Evolutionary conservation across 1,284 basidiomycete species (phyloP), one percentile per base, ranked within the genome.

Genomic region (Tylopilus sp.): DNA sequence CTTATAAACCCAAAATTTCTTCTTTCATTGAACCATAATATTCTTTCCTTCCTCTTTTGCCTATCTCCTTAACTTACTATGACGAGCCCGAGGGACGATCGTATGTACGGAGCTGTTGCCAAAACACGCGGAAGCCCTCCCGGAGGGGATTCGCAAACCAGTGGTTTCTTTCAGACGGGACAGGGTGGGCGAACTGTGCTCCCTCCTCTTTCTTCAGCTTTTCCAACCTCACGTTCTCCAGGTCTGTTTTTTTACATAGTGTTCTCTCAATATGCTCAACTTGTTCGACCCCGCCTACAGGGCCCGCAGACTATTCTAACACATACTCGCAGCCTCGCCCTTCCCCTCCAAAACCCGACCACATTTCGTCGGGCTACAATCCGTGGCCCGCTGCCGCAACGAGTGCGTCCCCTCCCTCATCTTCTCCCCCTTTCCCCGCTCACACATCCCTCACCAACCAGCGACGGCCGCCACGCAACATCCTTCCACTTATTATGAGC

Each of bases 121-220:
- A 81, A 79, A 72, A 68, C 76, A 64, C 75, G 78, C 71, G 78
- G 75, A 75, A 77, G 75, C 68, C 75, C 82, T 67, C 74, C 79
- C 59, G 60, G 62, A 54, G 76, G 73, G 66, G 81, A 82, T 68
- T 64, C 75, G 66, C 77, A 79, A 70, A 69, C 62, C 65, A 71
- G 72, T 69, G 79, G 73, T 75, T 84, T 80, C 77, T 86, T 81
- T 69, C 75, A 75, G 71, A 76, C 76, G 74, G 82, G 78, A 77
- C 84, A 86, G 82, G 86, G 86, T 88, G 85, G 84, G 85, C 83
- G 84, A 79, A 81, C 82, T 75, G 78, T 84, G 74, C 82, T 89
- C 69, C 86, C 86, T 81, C 83, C 86, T 79, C 76, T 89, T 79
- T 79, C 81, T 77, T 77, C 82, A 73, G 79, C 80, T 60, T 85